phyloP scores from a whole-genome alignment of 2,329 filamentous ascomycete species.

The Venturiaceae sp. region DNA sequence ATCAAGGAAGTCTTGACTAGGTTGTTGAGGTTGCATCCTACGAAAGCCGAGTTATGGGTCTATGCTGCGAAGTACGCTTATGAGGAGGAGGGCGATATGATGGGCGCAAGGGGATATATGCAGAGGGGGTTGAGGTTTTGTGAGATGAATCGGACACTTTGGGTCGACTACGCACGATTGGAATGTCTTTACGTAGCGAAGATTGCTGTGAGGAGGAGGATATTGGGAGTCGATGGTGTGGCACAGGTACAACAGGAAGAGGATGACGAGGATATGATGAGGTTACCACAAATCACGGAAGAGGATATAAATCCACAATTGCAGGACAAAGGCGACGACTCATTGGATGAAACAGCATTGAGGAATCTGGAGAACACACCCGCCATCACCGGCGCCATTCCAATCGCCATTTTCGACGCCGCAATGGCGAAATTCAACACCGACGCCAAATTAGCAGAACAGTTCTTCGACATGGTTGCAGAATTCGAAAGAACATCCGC shows the following conservation, averaged over 20 bases:
- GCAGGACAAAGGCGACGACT: slow-evolving; percentile 32
- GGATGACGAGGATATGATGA: slow-evolving; percentile 42
- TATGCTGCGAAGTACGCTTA: slow-evolving; percentile 69
- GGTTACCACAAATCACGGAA: slow-evolving; percentile 48
- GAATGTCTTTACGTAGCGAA: slow-evolving; percentile 89
- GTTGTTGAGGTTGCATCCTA: slow-evolving; percentile 76
- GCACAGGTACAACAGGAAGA: slow-evolving; percentile 34
- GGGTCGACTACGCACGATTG: slow-evolving; percentile 81
- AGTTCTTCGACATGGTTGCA: slow-evolving; percentile 73
- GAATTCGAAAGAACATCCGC: slow-evolving; percentile 59
- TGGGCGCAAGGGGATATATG: slow-evolving; percentile 75
- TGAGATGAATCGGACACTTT: slow-evolving; percentile 61
- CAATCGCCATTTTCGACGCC: slow-evolving; percentile 82
- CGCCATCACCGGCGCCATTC: slow-evolving; percentile 85
- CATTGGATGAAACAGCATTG: slow-evolving; percentile 44
- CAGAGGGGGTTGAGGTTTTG: slow-evolving; percentile 86
- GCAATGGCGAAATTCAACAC: slow-evolving; percentile 70
- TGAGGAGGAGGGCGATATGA: slow-evolving; percentile 78
- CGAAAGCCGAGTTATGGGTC: slow-evolving; percentile 75
- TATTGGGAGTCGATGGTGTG: slow-evolving; percentile 50
- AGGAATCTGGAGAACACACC: slow-evolving; percentile 62
- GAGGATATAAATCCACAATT: slow-evolving; percentile 51
- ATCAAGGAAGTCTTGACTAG: slow-evolving; percentile 50
- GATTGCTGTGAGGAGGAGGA: slow-evolving; percentile 62
- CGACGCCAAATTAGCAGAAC: slow-evolving; percentile 53